These are phyloP conservation scores for Endocalyx cinctus DNA, from an alignment of 2,329 filamentous ascomycete genomes.

Conservation along the genomic window DNA sequence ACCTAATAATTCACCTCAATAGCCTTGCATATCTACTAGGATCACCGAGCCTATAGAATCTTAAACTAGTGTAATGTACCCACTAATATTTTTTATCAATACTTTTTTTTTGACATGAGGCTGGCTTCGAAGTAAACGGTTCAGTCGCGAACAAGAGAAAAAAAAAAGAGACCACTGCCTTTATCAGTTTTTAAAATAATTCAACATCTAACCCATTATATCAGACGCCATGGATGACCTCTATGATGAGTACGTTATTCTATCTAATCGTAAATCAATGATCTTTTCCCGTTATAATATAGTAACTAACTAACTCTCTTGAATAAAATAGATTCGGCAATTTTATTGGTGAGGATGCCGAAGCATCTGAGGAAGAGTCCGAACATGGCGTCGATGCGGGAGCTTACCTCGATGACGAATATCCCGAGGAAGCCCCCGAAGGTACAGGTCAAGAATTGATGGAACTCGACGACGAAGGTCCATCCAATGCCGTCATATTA, in stretches of 20 bases:
- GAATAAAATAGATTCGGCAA: slow-evolving; percentile 87
- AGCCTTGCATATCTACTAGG: no score
- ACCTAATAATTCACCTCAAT: no score
- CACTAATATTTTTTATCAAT: no score
- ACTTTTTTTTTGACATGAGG: no score
- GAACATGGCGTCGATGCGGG: slow-evolving; percentile 68
- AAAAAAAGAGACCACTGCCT: no score
- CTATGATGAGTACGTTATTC: slow-evolving; percentile 75
- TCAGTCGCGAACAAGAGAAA: no score
- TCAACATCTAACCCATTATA: no score
- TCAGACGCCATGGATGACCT: slow-evolving; percentile 85
- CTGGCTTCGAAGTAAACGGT: no score
- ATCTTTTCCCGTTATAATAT: no score
- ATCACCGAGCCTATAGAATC: no score
- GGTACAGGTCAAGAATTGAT: slow-evolving; percentile 77
- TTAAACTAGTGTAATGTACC: no score
- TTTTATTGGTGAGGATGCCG: slow-evolving; percentile 88
- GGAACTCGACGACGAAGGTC: slow-evolving; percentile 86
- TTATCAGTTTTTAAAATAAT: no score
- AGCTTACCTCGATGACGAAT: slow-evolving; percentile 80
- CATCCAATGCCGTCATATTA: slow-evolving; percentile 93
- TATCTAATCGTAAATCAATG: not conserved
- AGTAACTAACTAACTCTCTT: slow-evolving; percentile 14
- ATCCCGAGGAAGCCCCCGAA: slow-evolving; percentile 59
- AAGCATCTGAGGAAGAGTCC: slow-evolving; percentile 82